Conservation (phyloP, 768 basidiomycete genomes). For the Crassisporium funariophilum region DNA sequence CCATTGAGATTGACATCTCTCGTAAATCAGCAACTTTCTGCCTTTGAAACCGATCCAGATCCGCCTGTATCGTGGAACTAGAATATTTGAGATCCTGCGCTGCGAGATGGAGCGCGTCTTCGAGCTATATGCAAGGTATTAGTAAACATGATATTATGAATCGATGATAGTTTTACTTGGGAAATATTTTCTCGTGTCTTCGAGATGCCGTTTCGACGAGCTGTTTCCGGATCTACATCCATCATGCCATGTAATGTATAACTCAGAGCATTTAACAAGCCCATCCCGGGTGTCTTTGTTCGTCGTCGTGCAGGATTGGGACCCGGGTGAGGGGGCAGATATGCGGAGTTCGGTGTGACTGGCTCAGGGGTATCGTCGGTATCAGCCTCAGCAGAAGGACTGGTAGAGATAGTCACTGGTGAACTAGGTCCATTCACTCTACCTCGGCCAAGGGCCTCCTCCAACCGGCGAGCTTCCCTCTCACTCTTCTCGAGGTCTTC, state of each 20-base stretch:
- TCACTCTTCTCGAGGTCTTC: conserved; percentile 94
- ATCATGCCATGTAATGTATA: conserved; percentile 98
- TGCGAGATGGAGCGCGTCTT: conserved; percentile 90
- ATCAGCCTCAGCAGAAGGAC: conserved; percentile 30
- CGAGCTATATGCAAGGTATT: conserved; percentile 58
- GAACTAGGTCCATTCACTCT: conserved; percentile 30
- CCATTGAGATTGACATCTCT: conserved; percentile 92
- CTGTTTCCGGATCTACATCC: conserved; percentile 97
- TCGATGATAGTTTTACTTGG: conserved; percentile 60
- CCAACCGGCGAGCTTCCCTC: conserved; percentile 83
- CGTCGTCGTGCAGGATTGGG: conserved; percentile 63
- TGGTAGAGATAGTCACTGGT: conserved; percentile 19
- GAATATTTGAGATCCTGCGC: conserved; percentile 96
- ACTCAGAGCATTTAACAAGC: conserved; percentile 85
- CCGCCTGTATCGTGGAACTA: conserved; percentile 94
- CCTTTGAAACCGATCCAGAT: conserved; percentile 96
- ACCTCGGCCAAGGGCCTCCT: conserved; percentile 78
- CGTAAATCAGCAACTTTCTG: conserved; percentile 97
- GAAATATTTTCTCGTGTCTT: conserved; percentile 94
- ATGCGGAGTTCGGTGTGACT: conserved; percentile 42
- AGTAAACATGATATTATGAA: conserved; percentile 3
- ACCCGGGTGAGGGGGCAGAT: conserved; percentile 79
- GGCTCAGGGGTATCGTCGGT: conserved; percentile 41
- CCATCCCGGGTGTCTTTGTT: conserved; percentile 75
- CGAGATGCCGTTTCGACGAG: conserved; percentile 87